Evolutionary conservation across 2,329 filamentous ascomycete species (phyloP).

Genomic region (Thelonectria olida): DNA sequence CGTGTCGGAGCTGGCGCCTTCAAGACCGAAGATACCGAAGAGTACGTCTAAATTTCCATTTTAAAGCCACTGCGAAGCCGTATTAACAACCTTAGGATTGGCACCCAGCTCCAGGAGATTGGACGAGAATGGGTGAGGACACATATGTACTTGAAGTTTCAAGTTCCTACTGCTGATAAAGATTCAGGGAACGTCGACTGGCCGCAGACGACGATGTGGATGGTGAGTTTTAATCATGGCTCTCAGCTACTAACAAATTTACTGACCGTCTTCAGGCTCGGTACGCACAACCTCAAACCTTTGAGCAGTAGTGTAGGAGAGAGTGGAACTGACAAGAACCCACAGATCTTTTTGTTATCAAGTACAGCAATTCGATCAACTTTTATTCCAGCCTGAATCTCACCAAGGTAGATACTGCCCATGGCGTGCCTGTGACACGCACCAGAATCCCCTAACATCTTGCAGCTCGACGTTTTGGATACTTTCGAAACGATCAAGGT

Average conservation of each 20-base stretch:
- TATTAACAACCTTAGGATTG: slow-evolving; percentile 41
- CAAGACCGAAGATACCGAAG: slow-evolving; percentile 66
- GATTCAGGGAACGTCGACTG: slow-evolving; percentile 57
- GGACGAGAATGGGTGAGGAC: slow-evolving; percentile 51
- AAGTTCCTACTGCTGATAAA: slow-evolving; percentile 33
- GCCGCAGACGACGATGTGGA: slow-evolving; percentile 67
- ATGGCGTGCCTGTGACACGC: slow-evolving; percentile 10
- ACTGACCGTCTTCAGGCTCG: slow-evolving; percentile 40
- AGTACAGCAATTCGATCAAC: slow-evolving; percentile 71
- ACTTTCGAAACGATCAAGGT: slow-evolving; percentile 79
- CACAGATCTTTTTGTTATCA: slow-evolving; percentile 71
- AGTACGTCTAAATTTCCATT: slow-evolving; percentile 39
- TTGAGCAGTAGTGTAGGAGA: slow-evolving; percentile 18
- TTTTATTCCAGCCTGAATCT: slow-evolving; percentile 71
- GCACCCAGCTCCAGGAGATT: slow-evolving; percentile 57
- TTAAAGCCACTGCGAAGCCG: slow-evolving; percentile 31
- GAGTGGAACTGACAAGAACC: slow-evolving; percentile 30
- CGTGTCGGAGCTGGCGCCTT: slow-evolving; percentile 71
- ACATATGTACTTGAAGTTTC: slow-evolving; percentile 25
- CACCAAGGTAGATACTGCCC: slow-evolving; percentile 52
- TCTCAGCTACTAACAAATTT: slow-evolving; percentile 30
- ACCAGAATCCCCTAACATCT: slow-evolving; percentile 8
- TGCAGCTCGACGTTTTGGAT: slow-evolving; percentile 64
- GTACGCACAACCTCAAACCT: slow-evolving; percentile 33
- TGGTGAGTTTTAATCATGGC: slow-evolving; percentile 48